phyloP scores from a whole-genome alignment of 2,329 filamentous ascomycete genomes.

The Phaeosphaeriaceae sp. region DNA sequence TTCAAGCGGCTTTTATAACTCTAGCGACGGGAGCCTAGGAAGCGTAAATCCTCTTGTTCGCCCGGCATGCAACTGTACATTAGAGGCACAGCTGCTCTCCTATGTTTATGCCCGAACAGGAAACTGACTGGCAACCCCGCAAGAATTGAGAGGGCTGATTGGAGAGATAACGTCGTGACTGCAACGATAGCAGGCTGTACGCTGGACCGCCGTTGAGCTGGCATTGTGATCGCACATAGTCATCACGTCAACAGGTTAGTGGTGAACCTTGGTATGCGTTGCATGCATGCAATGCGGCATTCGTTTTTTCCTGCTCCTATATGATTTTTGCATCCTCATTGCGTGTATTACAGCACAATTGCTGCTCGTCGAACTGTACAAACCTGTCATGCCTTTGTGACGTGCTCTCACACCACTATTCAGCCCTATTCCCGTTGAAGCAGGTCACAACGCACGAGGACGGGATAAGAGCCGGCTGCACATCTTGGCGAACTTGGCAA shows the following conservation, averaged over 20 bases:
- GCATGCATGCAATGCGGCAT: neutral
- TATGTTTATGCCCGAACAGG: slow-evolving; percentile 19
- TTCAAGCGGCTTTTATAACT: slow-evolving; percentile 14
- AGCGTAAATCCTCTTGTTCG: neutral
- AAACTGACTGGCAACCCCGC: slow-evolving; percentile 15
- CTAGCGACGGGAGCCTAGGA: neutral
- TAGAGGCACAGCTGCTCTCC: neutral
- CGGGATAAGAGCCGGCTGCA: slow-evolving; percentile 16
- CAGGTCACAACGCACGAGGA: slow-evolving; percentile 21
- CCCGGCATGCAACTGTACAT: neutral
- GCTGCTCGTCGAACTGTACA: neutral
- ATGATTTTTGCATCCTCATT: neutral
- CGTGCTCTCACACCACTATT: neutral
- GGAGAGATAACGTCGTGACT: slow-evolving; percentile 12
- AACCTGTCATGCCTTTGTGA: neutral
- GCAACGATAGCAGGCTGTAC: slow-evolving; percentile 18
- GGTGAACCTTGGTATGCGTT: neutral
- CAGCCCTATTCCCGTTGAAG: slow-evolving; percentile 9
- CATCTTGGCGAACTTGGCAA: slow-evolving; percentile 18
- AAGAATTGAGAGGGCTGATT: slow-evolving; percentile 7
- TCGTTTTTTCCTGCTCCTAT: neutral
- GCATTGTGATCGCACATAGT: neutral
- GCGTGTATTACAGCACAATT: neutral
- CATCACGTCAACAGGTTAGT: slow-evolving; percentile 11
- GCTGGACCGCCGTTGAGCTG: slow-evolving; percentile 4